phyloP scores from a whole-genome alignment of 805 yeast genomes.

The Candida lessepsii region DNA sequence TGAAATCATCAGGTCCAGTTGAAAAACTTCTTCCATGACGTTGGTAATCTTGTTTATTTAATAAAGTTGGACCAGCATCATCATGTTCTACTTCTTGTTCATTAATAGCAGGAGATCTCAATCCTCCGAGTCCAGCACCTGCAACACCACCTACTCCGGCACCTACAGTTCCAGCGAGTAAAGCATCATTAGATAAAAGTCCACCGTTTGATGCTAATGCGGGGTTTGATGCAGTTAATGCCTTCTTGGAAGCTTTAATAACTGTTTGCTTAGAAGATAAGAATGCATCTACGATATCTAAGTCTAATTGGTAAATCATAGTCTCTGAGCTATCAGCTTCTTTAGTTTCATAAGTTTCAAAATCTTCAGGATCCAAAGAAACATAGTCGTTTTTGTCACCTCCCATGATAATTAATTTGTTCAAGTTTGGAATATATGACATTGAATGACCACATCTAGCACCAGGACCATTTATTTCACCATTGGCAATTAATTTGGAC shows the following conservation, averaged over 20 bases:
- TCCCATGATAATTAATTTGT: constrained; percentile 82
- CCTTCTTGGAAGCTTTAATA: constrained; percentile 16
- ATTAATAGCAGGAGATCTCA: constrained; percentile 7
- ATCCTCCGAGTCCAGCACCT: constrained; percentile 12
- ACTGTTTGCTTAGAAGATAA: constrained; percentile 22
- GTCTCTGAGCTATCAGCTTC: constrained; percentile 52
- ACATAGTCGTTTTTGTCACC: constrained; percentile 81
- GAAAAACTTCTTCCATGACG: constrained; percentile 38
- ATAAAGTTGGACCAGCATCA: neutral
- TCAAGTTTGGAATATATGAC: constrained; percentile 63
- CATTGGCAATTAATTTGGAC: constrained; percentile 59
- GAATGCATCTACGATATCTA: constrained; percentile 37
- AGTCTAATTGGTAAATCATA: constrained; percentile 63
- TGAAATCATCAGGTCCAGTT: constrained; percentile 34
- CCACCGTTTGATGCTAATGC: constrained; percentile 2
- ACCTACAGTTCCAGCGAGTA: constrained; percentile 5
- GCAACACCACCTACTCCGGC: constrained; percentile 18
- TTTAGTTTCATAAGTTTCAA: constrained; percentile 48
- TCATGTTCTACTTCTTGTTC: neutral
- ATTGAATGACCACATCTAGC: constrained; percentile 91
- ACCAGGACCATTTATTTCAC: constrained; percentile 58
- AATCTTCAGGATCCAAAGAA: constrained; percentile 43
- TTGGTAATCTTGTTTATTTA: constrained; percentile 13
- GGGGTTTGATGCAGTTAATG: constrained; percentile 13
- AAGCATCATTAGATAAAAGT: neutral